Conservation (phyloP, 1,284 basidiomycete genomes). For the Leccinum subrobustum region DNA sequence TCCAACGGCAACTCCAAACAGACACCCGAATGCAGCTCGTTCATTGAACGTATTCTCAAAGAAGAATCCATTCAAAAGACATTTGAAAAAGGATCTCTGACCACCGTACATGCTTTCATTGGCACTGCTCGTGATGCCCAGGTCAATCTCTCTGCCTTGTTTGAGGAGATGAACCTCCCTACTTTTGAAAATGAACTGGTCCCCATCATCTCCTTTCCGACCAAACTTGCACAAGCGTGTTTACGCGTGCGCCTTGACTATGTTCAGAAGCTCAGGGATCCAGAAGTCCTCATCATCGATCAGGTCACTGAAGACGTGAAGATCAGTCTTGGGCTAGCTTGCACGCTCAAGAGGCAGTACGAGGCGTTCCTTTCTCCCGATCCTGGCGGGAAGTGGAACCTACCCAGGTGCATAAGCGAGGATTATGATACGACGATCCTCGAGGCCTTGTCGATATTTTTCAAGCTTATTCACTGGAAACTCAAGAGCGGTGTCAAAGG, state of each 20-base stretch:
- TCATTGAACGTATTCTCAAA: constrained; percentile 93
- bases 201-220: constrained; percentile 93
- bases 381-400: constrained; percentile 83
- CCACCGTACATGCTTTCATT: constrained; percentile 84
- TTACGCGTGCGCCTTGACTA: constrained; percentile 90
- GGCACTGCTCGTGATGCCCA: constrained; percentile 87
- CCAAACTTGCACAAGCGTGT: constrained; percentile 89
- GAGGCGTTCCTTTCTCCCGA: constrained; percentile 86
- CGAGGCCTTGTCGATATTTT: constrained; percentile 88
- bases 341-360: constrained; percentile 94
- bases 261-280: constrained; percentile 86
- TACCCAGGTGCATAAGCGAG: constrained; percentile 84
- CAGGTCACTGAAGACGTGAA: constrained; percentile 95
- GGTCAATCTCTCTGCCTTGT: constrained; percentile 72
- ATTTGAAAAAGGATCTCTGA: constrained; percentile 92
- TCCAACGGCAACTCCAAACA: constrained; percentile 38
- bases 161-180: constrained; percentile 86
- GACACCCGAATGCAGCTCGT: constrained; percentile 65
- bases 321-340: constrained; percentile 89
- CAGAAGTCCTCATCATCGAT: constrained; percentile 89
- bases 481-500: constrained; percentile 90
- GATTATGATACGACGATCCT: constrained; percentile 91
- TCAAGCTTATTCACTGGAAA: constrained; percentile 94
- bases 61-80: constrained; percentile 94
- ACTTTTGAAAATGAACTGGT: constrained; percentile 93